Base-by-base conservation (phyloP, 1,139 yeast species). In the Nakaseomyces nivariensis region DNA sequence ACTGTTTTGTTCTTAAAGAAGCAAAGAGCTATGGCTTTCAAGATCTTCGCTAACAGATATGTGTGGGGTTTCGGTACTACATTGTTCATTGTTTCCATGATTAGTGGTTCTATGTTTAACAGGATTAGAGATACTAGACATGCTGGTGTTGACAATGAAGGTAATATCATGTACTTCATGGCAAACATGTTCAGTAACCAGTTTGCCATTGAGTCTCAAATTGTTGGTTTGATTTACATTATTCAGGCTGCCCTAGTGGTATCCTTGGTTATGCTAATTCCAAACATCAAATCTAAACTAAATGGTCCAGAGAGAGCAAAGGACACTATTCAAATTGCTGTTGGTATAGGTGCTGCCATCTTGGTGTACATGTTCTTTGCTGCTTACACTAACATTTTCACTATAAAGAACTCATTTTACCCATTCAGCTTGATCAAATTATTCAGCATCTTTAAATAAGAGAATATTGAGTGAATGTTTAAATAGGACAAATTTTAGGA, bases 21-120 rank as follows among this genome's bases (percentile, higher is more conserved):
- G 51, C 65, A 67, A 52, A 59, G 63, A 46, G 47, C 56, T n/a
- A 43, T 63, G 26, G 60, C 75, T 37, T 32, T 58, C 8, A 55
- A 59, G 31, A 46, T 78, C 33, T 54, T 67, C 32, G 63, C 67
- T 36, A 67, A 73, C 44, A 74, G 70, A 54, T 77, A 78, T 54
- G 60, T 84, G 48, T 88, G 96, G 96, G 82, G 84, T 47, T 76
- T 79, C 4, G 51, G 75, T 13, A 74, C 86, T 4, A 58, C 59
- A 7, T 71, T 86, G 25, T 71, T 85, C 43, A 76, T 87, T 29
- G 72, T 90, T 54, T 70, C 89, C 59, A 86, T 90, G 72, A 82
- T 79, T 48, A 75, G 94, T 10, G 98, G 98, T 13, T 86, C 89
- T 69, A 92, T 92, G 98, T 92, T 81, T 76, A 89, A 88, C 66